Evolutionary conservation across 768 basidiomycete genomes (phyloP).

Genomic region (Amanita subjunquillea): DNA sequence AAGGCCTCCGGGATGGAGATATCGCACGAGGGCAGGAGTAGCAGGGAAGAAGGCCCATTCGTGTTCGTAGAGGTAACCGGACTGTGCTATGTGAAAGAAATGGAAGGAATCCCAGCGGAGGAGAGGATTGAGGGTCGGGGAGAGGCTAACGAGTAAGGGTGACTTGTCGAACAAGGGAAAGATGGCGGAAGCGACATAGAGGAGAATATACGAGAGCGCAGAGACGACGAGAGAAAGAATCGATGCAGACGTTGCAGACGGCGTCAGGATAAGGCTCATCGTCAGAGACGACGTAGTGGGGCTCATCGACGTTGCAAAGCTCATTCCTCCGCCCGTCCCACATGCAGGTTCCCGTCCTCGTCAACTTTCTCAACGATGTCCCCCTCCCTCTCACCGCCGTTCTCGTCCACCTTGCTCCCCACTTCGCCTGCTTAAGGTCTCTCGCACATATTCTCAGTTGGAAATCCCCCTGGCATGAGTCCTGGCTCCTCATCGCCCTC

Average conservation of each 20-base stretch:
- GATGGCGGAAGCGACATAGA: conserved; percentile 16
- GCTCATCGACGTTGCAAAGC: background rate
- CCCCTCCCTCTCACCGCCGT: conserved; percentile 52
- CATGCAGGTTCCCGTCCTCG: conserved; percentile 12
- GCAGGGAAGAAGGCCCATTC: conserved; percentile 85
- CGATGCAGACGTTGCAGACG: conserved; percentile 2
- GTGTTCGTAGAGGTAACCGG: conserved; percentile 59
- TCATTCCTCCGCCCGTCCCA: background rate
- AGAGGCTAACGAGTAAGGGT: conserved; percentile 16
- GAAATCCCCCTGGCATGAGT: conserved; percentile 47
- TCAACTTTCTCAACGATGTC: conserved; percentile 45
- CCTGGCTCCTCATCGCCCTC: conserved; percentile 51
- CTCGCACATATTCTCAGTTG: conserved; percentile 45
- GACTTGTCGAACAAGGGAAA: conserved; percentile 31
- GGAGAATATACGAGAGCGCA: conserved; percentile 11
- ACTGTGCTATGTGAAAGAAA: conserved; percentile 57
- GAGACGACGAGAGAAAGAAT: conserved; percentile 6
- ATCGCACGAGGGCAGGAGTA: conserved; percentile 42
- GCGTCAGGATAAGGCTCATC: conserved; percentile 5
- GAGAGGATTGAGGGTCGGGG: conserved; percentile 15
- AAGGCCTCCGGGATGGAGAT: conserved; percentile 7
- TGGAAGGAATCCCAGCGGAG: conserved; percentile 89
- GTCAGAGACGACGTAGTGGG: conserved; percentile 1
- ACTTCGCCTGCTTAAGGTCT: conserved; percentile 32
- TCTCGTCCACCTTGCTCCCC: conserved; percentile 52